A percentile compares a stretch with the other conserved stretches of the same genome.
These are phyloP conservation scores for Sphaerosporella brunnea DNA, from an alignment of 495 filamentous ascomycete species.

Conservation along the genomic window DNA sequence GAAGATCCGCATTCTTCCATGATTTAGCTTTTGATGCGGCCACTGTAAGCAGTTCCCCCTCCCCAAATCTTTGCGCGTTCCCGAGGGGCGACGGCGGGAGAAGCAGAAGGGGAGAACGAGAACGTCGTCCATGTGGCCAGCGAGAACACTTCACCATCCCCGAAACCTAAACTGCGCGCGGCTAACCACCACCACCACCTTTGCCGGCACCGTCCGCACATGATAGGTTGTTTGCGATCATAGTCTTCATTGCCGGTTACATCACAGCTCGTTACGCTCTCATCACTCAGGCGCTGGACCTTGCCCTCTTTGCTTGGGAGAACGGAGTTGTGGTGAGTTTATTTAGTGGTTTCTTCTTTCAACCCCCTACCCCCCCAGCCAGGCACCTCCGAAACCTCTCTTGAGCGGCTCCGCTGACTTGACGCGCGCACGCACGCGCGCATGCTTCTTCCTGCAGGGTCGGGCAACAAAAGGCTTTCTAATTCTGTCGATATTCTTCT, in stretches of 20 bases:
- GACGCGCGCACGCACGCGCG: no score
- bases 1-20: conserved; percentile 23
- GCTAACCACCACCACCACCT: conserved; percentile 43
- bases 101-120: no score
- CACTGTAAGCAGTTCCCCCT: conserved; percentile 17
- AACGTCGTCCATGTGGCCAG: no score
- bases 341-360: no score
- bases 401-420: no score
- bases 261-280: conserved; percentile 97
- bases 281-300: conserved; percentile 83
- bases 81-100: no score
- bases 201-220: conserved; percentile 97
- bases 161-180: conserved; percentile 11
- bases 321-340: conserved; percentile 85
- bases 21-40: conserved; percentile 26
- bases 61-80: no score
- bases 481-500: conserved; percentile 58
- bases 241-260: conserved; percentile 92
- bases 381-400: no score
- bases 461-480: conserved; percentile 58
- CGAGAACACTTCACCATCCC: conserved; percentile 1
- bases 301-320: conserved; percentile 93
- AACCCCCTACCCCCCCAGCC: no score
- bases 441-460: no score
- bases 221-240: conserved; percentile 23